Percentiles rank a stretch among this genome's conserved stretches.
phyloP scores from a whole-genome alignment of 192 early-diverging fungal genomes.

The Linnemannia elongata region DNA sequence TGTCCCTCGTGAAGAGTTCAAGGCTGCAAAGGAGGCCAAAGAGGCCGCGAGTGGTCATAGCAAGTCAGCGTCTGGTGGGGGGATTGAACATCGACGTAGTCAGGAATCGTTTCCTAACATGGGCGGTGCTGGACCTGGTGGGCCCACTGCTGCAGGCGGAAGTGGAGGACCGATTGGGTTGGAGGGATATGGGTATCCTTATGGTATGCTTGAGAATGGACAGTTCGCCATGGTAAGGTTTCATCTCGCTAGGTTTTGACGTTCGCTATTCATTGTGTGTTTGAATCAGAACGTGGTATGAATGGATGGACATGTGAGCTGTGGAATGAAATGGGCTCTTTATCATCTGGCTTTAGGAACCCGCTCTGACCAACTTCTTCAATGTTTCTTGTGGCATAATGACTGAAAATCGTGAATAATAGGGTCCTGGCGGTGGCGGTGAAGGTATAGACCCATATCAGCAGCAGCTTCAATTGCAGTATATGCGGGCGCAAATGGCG shows the following conservation, averaged over 20 bases:
- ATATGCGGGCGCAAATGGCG: slow-evolving; percentile 46
- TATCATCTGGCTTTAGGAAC: not conserved
- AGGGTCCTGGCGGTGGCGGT: slow-evolving; percentile 16
- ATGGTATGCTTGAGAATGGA: slow-evolving; percentile 36
- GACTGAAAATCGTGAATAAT: not conserved
- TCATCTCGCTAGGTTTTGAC: not conserved
- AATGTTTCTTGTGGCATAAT: not conserved
- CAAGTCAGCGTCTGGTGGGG: slow-evolving; percentile 9
- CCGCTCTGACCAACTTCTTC: not conserved
- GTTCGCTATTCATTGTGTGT: not conserved
- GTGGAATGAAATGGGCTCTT: not conserved
- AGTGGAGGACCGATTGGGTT: slow-evolving; percentile 16
- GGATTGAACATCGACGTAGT: slow-evolving; percentile 36
- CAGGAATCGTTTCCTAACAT: slow-evolving; percentile 40
- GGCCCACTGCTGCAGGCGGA: not conserved
- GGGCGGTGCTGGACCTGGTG: slow-evolving; percentile 7
- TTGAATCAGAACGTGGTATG: not conserved
- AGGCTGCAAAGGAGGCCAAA: slow-evolving; percentile 36
- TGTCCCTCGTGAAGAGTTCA: slow-evolving; percentile 89
- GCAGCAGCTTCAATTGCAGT: slow-evolving; percentile 47
- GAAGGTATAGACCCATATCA: slow-evolving; percentile 42
- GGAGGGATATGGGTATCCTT: slow-evolving; percentile 47
- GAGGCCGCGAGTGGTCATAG: not conserved
- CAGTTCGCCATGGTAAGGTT: slow-evolving; percentile 37
- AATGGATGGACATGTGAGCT: no score